Base-by-base conservation (phyloP, 352 stramenopile genomes). In the Pythium chondricola region DNA sequence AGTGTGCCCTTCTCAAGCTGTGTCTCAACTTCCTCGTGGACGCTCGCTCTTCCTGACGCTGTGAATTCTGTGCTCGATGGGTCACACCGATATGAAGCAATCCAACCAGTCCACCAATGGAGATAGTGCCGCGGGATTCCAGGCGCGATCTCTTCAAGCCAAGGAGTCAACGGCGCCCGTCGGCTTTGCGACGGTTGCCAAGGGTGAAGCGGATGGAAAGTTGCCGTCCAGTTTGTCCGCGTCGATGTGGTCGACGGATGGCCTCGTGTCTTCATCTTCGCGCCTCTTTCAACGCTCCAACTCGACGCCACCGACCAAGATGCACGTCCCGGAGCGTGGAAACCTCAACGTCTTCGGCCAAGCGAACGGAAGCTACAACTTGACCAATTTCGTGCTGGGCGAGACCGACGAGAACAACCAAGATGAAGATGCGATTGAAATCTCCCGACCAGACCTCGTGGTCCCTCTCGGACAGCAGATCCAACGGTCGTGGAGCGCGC, bases 201-300 rank as follows among this genome's bases (percentile, higher is more conserved):
- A 43, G 18, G 27, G n/a, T 16, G 39, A 48, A 29, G 32, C 32
- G 16, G 30, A 40, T 22, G 18, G 29, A 16, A 46, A 43, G n/a
- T n/a, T n/a, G n/a, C n/a, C n/a, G n/a, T n/a, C n/a, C n/a, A n/a
- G n/a, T n/a, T n/a, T n/a, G n/a, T n/a, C n/a, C n/a, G n/a, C n/a
- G n/a, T n/a, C n/a, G 38, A 47, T 86, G 20, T 90, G 78, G 78
- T 79, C 78, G 22, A 67, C 73, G 11, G 75, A 83, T 42, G 75
- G 78, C 13, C 63, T 88, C 20, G 52, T 66, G 17, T 69, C 69
- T 8, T 68, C 60, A 37, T 48, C 64, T 1, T 69, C 77, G 21
- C 56, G 77, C 39, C 65, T 88, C 17, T 85, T 81, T 46, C 66
- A 74, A 38, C 62, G 68, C 16, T 70, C 57, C 4, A 74, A 46